Conservation (phyloP, 2,329 filamentous ascomycete species). For the Lachnellula arida region DNA sequence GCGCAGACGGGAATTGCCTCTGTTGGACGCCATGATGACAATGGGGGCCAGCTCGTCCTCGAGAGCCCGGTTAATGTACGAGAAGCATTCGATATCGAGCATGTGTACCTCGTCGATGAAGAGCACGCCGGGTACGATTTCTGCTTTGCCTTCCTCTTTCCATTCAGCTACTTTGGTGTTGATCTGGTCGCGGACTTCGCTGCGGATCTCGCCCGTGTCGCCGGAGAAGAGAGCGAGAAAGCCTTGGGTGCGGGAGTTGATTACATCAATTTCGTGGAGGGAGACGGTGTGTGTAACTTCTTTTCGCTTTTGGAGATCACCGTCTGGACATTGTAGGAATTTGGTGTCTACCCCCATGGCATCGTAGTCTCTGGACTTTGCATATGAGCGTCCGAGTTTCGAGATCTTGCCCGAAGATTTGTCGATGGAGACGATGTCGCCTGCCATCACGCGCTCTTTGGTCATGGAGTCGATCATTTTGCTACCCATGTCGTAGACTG, state of each 20-base stretch:
- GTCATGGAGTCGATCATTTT: constrained; percentile 99
- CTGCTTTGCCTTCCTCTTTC: constrained; percentile 98
- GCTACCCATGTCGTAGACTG: constrained; percentile 97
- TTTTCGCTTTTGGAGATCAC: constrained; percentile 93
- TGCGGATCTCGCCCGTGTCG: constrained; percentile 95
- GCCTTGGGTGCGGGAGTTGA: constrained; percentile 97
- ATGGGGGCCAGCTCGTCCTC: constrained; percentile 94
- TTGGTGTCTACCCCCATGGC: constrained; percentile 98
- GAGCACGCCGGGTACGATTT: constrained; percentile 92
- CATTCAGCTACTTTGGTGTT: constrained; percentile 98
- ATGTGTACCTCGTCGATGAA: constrained; percentile 99
- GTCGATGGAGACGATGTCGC: constrained; percentile 97
- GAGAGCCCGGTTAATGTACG: constrained; percentile 93
- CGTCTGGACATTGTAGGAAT: constrained; percentile 95
- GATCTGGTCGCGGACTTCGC: constrained; percentile 97
- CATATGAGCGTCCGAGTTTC: constrained; percentile 92
- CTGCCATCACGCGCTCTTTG: constrained; percentile 97
- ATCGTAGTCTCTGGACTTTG: constrained; percentile 94
- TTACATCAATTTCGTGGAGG: constrained; percentile 97
- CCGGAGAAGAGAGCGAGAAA: constrained; percentile 97
- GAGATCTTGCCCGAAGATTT: constrained; percentile 98
- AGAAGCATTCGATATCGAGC: constrained; percentile 99
- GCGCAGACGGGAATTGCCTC: constrained; percentile 84
- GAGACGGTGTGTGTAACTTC: constrained; percentile 97
- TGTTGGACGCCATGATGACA: constrained; percentile 98